phyloP scores from a whole-genome alignment of 2,329 filamentous ascomycete genomes.

The Uncinocarpus reesii region DNA sequence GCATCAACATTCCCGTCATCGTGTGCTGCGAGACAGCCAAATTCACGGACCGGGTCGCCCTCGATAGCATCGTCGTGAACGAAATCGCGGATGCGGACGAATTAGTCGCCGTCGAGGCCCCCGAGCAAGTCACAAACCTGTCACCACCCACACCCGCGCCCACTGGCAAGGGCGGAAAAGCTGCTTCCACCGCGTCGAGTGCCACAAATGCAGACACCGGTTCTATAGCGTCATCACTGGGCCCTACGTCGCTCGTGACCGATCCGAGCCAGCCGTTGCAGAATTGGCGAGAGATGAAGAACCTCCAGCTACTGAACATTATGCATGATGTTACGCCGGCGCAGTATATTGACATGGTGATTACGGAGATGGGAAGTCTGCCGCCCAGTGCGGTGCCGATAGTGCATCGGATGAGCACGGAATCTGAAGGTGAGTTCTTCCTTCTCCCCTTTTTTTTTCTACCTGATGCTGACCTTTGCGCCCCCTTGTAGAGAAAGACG shows the following conservation, averaged over 20 bases:
- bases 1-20: constrained; percentile 64
- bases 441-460: background rate
- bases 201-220: constrained; percentile 17
- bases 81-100: constrained; percentile 73
- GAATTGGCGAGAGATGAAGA: constrained; percentile 49
- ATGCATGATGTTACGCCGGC: constrained; percentile 89
- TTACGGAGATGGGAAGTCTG: constrained; percentile 82
- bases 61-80: constrained; percentile 89
- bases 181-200: constrained; percentile 19
- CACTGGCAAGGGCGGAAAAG: constrained; percentile 27
- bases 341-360: constrained; percentile 74
- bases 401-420: constrained; percentile 51
- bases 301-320: constrained; percentile 57
- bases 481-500: background rate
- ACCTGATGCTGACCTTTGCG: background rate
- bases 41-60: constrained; percentile 78
- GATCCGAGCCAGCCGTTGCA: constrained; percentile 34
- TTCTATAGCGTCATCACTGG: constrained; percentile 7
- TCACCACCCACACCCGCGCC: constrained; percentile 15
- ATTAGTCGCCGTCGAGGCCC: constrained; percentile 33
- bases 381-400: constrained; percentile 77
- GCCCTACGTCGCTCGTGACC: constrained; percentile 1
- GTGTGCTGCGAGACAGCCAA: constrained; percentile 93
- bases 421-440: constrained; percentile 17
- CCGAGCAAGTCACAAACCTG: constrained; percentile 13